Evolutionary conservation across 495 filamentous ascomycete species (phyloP), one percentile per base, ranked within the genome.

Genomic region (Penicillium silybi): DNA sequence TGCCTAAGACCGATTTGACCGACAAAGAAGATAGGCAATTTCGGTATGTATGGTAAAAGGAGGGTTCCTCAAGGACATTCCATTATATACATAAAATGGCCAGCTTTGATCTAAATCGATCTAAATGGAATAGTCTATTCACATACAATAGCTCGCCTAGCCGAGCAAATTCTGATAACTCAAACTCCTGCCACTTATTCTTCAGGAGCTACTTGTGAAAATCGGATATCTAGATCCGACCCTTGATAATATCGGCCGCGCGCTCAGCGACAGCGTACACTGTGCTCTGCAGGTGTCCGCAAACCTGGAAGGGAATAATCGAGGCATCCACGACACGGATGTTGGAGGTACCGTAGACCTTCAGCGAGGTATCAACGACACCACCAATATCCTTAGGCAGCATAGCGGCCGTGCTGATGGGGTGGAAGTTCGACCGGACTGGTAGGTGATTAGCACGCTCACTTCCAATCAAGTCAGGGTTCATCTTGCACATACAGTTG

Each of bases 191-290:
- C 7, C 25, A 7, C 25, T 26, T 29, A 29, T 6, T 32, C 29
- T 32, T 2, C 9, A 32, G 11, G 1, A 15, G 11, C 1, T 32
- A 32, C 10, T 15, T 1, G 29, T 32, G 13, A 15, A 32, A 32
- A 32, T 3, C 11, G 29, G 29, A 2, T 15, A 13, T 32, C 37
- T 39, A 39, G 18, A 39, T 39, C 37, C 5, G n/a, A n/a, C 37
- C 37, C 37, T 39, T 39, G 37, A 39, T 39, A 19, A 39, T 39
- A 18, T 39, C 66, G 4, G 80, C 74, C 1, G 68, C 80, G 48
- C 75, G 76, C 67, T 85, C 82, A 3, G 77, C 78, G 50, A 82
- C 70, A 2, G 78, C 80, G 66, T 82, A 85, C 4, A 83, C 59
- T 0, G 79, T 80, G 15, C 70, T 75, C 44, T 71, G 63, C 39